These are phyloP conservation scores for Globisporangium mamillatum DNA, from an alignment of 352 stramenopile species.

Conservation along the genomic window DNA sequence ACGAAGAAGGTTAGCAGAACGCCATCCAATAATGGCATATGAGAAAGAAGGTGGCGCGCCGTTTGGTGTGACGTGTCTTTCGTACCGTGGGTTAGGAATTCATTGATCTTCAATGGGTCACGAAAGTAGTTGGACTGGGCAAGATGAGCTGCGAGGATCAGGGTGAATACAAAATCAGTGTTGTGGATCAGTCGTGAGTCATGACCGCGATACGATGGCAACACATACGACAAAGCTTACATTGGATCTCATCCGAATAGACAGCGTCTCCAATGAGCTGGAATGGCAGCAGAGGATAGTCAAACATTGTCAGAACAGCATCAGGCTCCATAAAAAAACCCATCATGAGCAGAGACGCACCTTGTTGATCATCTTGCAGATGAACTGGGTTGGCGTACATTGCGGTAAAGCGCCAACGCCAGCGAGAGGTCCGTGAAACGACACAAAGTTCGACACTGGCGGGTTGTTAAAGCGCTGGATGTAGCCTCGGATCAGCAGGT, in stretches of 20 bases:
- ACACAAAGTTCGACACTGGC: conserved; percentile 89
- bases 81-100: conserved; percentile 68
- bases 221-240: conserved; percentile 21
- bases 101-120: conserved; percentile 73
- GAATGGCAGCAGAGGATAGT: conserved; percentile 1
- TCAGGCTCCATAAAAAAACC: conserved; percentile 5
- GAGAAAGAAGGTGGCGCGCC: not conserved
- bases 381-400: conserved; percentile 81
- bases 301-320: not conserved
- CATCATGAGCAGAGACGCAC: conserved; percentile 22
- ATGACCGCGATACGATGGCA: not conserved
- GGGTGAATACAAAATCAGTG: not conserved
- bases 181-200: not conserved
- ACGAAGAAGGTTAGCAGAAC: not conserved
- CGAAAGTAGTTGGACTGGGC: conserved; percentile 94
- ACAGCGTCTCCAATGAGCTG: conserved; percentile 84
- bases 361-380: conserved; percentile 83
- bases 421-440: conserved; percentile 90
- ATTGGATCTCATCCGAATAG: conserved; percentile 86
- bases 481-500: conserved; percentile 93
- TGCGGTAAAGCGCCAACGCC: conserved; percentile 88
- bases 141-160: conserved; percentile 41
- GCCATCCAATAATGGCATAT: not conserved
- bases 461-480: conserved; percentile 92
- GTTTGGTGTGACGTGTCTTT: not conserved